Evolutionary conservation across 331 rosid genomes (phyloP).

Genomic region (Saraca asoca): DNA sequence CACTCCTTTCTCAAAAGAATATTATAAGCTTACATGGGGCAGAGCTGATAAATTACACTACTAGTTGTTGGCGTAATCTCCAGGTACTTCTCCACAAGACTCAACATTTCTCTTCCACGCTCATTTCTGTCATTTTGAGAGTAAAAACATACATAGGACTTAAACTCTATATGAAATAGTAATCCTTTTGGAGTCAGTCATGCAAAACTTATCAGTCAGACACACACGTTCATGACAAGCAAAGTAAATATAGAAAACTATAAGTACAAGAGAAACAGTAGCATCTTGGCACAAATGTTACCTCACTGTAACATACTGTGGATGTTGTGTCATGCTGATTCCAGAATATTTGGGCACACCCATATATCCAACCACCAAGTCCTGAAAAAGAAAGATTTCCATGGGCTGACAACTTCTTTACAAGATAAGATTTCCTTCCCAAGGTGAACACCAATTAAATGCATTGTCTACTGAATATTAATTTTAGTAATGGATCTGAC

Average conservation of each 20-base stretch:
- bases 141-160: conserved; percentile 11
- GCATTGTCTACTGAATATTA: background rate
- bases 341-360: conserved; percentile 95
- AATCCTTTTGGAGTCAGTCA: conserved; percentile 7
- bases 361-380: conserved; percentile 94
- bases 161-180: conserved; percentile 21
- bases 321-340: conserved; percentile 93
- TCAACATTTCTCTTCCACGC: conserved; percentile 90
- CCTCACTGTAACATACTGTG: conserved; percentile 97
- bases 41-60: conserved; percentile 50
- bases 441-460: conserved; percentile 12
- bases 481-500: background rate
- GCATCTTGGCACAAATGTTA: conserved; percentile 32
- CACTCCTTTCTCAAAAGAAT: conserved; percentile 2
- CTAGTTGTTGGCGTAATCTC: conserved; percentile 72
- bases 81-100: conserved; percentile 65
- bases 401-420: conserved; percentile 9
- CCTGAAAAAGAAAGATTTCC: conserved; percentile 48
- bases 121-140: conserved; percentile 66
- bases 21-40: conserved; percentile 25
- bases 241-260: background rate
- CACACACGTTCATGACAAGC: conserved; percentile 8
- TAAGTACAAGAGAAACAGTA: background rate
- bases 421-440: conserved; percentile 21
- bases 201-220: conserved; percentile 12